Evolutionary conservation across 108 stramenopile species (phyloP).

Genomic region (Skeletonema potamos): DNA sequence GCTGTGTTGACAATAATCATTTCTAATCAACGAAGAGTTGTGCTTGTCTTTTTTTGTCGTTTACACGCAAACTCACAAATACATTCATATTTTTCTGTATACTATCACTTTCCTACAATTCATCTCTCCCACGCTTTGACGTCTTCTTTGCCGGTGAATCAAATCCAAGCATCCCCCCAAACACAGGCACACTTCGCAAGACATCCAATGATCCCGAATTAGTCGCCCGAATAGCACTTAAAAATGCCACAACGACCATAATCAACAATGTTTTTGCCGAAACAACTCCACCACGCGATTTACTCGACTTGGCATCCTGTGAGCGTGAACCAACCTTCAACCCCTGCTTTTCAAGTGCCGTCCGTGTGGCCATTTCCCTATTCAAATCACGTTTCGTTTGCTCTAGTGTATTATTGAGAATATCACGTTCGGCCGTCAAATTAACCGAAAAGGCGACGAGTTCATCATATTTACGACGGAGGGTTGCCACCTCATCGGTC

Average conservation of each 20-base stretch:
- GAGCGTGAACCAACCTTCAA: slow-evolving; percentile 16
- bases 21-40: neutral
- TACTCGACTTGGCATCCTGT: slow-evolving; percentile 9
- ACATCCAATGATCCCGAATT: slow-evolving; percentile 34
- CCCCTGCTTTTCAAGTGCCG: slow-evolving; percentile 62
- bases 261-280: slow-evolving; percentile 25
- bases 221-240: slow-evolving; percentile 34
- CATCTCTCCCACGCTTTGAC: slow-evolving; percentile 3
- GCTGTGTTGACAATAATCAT: neutral
- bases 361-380: slow-evolving; percentile 70
- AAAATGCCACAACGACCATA: slow-evolving; percentile 23
- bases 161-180: slow-evolving; percentile 44
- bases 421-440: slow-evolving; percentile 92
- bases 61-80: neutral
- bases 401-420: slow-evolving; percentile 90
- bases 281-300: slow-evolving; percentile 8
- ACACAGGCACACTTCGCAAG: slow-evolving; percentile 35
- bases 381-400: slow-evolving; percentile 90
- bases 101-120: slow-evolving; percentile 18
- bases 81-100: neutral
- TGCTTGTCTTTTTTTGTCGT: neutral
- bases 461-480: slow-evolving; percentile 94
- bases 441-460: slow-evolving; percentile 90
- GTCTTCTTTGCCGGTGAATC: neutral
- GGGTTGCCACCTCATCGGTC: slow-evolving; percentile 60